These are phyloP conservation scores for Silene coronaria DNA, from an alignment of 179 eudicot species.

Conservation along the genomic window DNA sequence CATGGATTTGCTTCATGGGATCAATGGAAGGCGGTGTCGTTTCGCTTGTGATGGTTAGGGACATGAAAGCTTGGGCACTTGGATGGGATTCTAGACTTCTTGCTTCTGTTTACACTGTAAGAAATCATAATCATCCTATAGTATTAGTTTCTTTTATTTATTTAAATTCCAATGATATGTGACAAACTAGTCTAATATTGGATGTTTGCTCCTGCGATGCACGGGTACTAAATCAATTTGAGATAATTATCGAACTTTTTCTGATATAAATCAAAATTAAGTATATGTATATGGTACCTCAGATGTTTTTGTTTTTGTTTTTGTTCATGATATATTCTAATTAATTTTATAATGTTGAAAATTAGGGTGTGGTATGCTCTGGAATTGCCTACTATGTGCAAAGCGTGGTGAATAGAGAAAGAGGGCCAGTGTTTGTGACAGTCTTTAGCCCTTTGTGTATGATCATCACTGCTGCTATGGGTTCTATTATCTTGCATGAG, in stretches of 20 bases:
- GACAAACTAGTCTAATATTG: too few relatives aligned
- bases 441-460: constrained; percentile 87
- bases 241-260: too few relatives aligned
- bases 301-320: too few relatives aligned
- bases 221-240: too few relatives aligned
- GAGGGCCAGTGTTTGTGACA: constrained; percentile 91
- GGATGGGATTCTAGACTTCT: constrained; percentile 70
- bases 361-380: constrained; percentile 85
- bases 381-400: constrained; percentile 88
- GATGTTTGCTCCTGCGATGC: too few relatives aligned
- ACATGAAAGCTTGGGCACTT: constrained; percentile 56
- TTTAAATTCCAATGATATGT: background rate
- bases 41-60: constrained; percentile 44
- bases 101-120: constrained; percentile 62
- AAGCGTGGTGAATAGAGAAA: constrained; percentile 58
- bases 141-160: background rate
- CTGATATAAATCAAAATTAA: too few relatives aligned
- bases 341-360: background rate
- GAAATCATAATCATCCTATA: constrained; percentile 5
- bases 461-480: constrained; percentile 81
- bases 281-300: too few relatives aligned
- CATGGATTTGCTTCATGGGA: constrained; percentile 55
- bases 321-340: too few relatives aligned
- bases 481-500: constrained; percentile 59
- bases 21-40: constrained; percentile 50